Evolutionary conservation across 768 basidiomycete genomes (phyloP).

Genomic region (Suillus tomentosus): DNA sequence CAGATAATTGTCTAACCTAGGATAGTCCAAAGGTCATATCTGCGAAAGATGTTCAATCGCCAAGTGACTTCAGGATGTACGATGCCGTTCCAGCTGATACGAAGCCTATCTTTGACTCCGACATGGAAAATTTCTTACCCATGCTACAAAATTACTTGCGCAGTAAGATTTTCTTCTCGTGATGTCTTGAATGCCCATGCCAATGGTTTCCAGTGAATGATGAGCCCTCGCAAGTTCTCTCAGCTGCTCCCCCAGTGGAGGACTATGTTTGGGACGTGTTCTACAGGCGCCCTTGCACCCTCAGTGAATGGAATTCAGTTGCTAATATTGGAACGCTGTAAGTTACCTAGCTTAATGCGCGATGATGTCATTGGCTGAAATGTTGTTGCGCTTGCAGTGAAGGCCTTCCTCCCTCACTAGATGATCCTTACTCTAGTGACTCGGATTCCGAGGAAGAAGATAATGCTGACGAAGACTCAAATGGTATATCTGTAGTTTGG

Average conservation of each 20-base stretch:
- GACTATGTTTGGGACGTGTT: constrained; percentile 89
- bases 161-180: constrained; percentile 41
- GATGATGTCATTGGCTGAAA: not conserved
- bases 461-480: constrained; percentile 83
- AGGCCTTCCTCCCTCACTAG: constrained; percentile 60
- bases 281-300: constrained; percentile 64
- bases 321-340: constrained; percentile 67
- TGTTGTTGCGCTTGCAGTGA: constrained; percentile 42
- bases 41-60: constrained; percentile 46
- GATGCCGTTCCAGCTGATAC: constrained; percentile 61
- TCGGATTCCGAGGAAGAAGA: constrained; percentile 71
- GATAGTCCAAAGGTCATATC: constrained; percentile 59
- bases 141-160: constrained; percentile 76
- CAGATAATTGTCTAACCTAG: not conserved
- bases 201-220: constrained; percentile 28
- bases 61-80: constrained; percentile 63
- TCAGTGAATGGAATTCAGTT: constrained; percentile 60
- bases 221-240: constrained; percentile 16
- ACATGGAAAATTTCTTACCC: constrained; percentile 78
- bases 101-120: constrained; percentile 44
- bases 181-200: not conserved
- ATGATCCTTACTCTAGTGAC: constrained; percentile 57
- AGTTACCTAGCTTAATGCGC: constrained; percentile 21
- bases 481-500: constrained; percentile 47
- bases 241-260: constrained; percentile 24